Percentiles rank a stretch among this genome's conserved stretches.
These are phyloP conservation scores for Calonectria ilicicola DNA, from an alignment of 2,329 filamentous ascomycete genomes.

Conservation along the genomic window DNA sequence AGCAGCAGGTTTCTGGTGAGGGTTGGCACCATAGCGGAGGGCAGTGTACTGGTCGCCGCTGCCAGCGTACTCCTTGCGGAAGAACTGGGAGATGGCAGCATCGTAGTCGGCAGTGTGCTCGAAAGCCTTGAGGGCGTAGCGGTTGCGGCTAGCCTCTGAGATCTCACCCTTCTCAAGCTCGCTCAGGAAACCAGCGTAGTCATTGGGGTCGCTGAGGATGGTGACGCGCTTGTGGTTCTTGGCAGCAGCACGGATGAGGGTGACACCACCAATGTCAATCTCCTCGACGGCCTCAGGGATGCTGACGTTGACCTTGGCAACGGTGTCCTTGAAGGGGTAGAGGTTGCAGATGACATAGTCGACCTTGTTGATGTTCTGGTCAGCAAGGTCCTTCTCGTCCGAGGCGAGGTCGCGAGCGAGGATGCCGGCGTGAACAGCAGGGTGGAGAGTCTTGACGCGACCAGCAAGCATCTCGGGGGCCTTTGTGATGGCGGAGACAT, in stretches of 20 bases:
- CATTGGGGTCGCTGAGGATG: conserved; percentile 91
- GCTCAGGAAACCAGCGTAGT: conserved; percentile 94
- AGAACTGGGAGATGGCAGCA: conserved; percentile 93
- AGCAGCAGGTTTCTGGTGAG: conserved; percentile 96
- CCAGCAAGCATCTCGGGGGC: conserved; percentile 97
- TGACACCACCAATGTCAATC: conserved; percentile 98
- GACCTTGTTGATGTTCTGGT: conserved; percentile 95
- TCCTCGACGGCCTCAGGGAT: conserved; percentile 97
- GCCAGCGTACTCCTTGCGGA: conserved; percentile 95
- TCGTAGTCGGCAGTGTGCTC: conserved; percentile 99
- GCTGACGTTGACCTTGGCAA: conserved; percentile 96
- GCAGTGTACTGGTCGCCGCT: conserved; percentile 85
- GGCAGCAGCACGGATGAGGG: conserved; percentile 92
- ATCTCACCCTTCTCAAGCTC: conserved; percentile 91
- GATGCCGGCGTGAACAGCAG: conserved; percentile 90
- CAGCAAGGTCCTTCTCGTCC: conserved; percentile 95
- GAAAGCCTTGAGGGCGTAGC: conserved; percentile 96
- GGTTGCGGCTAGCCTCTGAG: conserved; percentile 84
- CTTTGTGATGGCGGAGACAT: conserved; percentile 96
- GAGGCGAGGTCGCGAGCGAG: conserved; percentile 94
- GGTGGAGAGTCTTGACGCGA: conserved; percentile 90
- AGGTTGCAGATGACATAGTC: conserved; percentile 98
- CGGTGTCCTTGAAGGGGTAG: conserved; percentile 98
- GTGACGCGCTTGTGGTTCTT: conserved; percentile 98
- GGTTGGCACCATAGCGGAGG: conserved; percentile 95